phyloP scores from a whole-genome alignment of 306 rosid genomes.

The Inga laurina region DNA sequence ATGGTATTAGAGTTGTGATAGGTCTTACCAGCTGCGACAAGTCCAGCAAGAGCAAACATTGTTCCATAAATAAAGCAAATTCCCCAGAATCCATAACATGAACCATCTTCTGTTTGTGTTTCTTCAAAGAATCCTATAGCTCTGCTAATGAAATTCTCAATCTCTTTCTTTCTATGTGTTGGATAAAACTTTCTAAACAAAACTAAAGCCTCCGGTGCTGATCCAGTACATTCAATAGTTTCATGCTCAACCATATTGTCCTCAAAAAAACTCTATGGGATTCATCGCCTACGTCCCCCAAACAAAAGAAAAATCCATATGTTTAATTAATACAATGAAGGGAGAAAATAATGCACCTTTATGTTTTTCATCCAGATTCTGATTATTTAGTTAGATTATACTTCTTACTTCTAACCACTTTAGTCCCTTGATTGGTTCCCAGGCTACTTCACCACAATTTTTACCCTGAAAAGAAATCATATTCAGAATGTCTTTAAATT shows the following conservation, averaged over 20 bases:
- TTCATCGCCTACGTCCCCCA: constrained; percentile 7
- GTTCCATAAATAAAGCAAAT: constrained; percentile 52
- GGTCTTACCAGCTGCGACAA: constrained; percentile 60
- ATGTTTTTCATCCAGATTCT: too few species aligned
- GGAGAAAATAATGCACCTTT: too few species aligned
- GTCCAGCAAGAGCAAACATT: constrained; percentile 66
- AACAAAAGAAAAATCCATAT: too few species aligned
- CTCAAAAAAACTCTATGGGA: neutral
- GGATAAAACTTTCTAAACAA: neutral
- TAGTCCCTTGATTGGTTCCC: constrained; percentile 45
- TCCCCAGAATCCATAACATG: neutral
- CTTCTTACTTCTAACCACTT: constrained; percentile 48
- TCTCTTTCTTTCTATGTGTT: neutral
- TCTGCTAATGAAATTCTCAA: neutral
- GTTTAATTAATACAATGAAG: too few species aligned
- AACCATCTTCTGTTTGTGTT: neutral
- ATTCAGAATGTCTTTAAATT: neutral
- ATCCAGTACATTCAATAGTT: constrained; percentile 31
- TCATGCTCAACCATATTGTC: constrained; percentile 18
- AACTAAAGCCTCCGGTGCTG: neutral
- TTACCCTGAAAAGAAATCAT: constrained; percentile 35
- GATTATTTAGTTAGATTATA: too few species aligned
- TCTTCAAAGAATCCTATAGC: neutral
- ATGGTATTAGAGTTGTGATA: constrained; percentile 41
- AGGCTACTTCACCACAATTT: constrained; percentile 48